These are phyloP conservation scores for Rhizopus delemar DNA, from an alignment of 371 early-diverging fungal genomes.

Conservation along the genomic window DNA sequence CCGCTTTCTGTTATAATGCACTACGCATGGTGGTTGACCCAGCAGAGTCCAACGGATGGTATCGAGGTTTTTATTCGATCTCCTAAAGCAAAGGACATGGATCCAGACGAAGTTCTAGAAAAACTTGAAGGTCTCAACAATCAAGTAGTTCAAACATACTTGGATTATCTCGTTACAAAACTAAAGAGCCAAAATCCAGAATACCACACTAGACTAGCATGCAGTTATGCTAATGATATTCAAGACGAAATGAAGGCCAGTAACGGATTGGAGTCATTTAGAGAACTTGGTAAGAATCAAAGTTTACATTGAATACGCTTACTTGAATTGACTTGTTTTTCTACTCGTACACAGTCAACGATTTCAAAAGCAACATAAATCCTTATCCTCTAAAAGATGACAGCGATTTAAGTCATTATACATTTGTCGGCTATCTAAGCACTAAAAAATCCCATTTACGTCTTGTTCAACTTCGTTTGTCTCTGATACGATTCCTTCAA, in stretches of 20 bases:
- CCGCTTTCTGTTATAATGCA: conserved; percentile 46
- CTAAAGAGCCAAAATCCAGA: conserved; percentile 50
- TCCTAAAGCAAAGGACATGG: conserved; percentile 56
- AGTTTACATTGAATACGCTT: background rate
- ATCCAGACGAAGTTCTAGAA: conserved; percentile 51
- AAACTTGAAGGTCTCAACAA: conserved; percentile 45
- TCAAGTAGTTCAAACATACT: conserved; percentile 45
- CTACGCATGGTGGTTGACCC: conserved; percentile 65
- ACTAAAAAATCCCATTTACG: conserved; percentile 15
- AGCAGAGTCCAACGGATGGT: conserved; percentile 49
- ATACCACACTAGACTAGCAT: conserved; percentile 57
- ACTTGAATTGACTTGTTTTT: background rate
- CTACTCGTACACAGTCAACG: conserved; percentile 17
- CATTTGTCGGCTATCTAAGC: conserved; percentile 42
- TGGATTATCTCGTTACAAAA: conserved; percentile 60
- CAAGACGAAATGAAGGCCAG: conserved; percentile 23
- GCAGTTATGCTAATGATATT: conserved; percentile 55
- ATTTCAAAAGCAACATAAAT: conserved; percentile 20
- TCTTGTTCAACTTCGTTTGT: conserved; percentile 33
- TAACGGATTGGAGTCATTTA: conserved; percentile 16
- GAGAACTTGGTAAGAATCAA: conserved; percentile 28
- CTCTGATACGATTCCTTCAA: conserved; percentile 39
- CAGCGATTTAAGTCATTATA: conserved; percentile 13
- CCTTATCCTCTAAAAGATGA: conserved; percentile 6
- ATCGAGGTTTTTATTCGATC: conserved; percentile 53